phyloP scores from a whole-genome alignment of 208 protist genomes.

The Naegleria fowleri region DNA sequence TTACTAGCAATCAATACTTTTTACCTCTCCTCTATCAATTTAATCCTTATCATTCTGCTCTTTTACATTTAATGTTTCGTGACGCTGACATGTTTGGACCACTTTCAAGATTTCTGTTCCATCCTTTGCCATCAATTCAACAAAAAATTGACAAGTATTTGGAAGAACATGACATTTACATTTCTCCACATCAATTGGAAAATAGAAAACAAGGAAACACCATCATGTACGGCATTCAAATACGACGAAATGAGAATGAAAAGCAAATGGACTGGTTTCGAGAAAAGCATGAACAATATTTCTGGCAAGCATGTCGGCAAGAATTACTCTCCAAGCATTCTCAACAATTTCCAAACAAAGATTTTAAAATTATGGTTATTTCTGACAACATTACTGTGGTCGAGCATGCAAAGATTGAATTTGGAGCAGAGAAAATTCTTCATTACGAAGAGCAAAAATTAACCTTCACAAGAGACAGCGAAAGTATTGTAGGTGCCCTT shows the following conservation, averaged over 20 bases:
- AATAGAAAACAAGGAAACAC: neutral
- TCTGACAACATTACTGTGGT: neutral
- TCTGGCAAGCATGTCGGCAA: neutral
- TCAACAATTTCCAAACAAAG: neutral
- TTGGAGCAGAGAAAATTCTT: neutral
- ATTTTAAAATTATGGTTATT: neutral
- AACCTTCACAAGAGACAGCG: neutral
- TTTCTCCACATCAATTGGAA: neutral
- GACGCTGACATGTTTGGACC: neutral
- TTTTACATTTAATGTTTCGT: neutral
- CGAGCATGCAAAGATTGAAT: neutral
- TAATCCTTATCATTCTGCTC: neutral
- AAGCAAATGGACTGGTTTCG: slow-evolving; percentile 9
- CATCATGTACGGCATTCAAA: neutral
- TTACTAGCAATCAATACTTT: slow-evolving; percentile 19
- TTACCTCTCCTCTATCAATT: neutral
- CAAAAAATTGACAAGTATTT: neutral
- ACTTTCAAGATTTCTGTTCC: neutral
- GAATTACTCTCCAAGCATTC: neutral
- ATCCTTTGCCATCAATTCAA: neutral
- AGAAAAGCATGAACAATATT: neutral
- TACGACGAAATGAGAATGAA: neutral
- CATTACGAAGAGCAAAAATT: neutral
- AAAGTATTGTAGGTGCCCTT: neutral
- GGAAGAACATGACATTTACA: neutral